Conservation (phyloP, 2,329 filamentous ascomycete genomes). For the Trichoderma semiorbis region DNA sequence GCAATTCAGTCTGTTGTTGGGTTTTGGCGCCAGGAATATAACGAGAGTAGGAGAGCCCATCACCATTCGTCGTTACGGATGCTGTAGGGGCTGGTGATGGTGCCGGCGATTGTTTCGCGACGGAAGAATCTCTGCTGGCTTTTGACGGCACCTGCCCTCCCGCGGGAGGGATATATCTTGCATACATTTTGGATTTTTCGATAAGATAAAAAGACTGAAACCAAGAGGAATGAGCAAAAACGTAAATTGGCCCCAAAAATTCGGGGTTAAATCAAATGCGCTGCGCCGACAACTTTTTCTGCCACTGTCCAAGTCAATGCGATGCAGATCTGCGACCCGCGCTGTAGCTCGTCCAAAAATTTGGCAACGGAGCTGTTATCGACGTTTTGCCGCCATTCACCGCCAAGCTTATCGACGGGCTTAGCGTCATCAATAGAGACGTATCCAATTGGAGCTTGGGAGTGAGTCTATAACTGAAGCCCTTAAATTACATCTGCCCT, state of each 20-base stretch:
- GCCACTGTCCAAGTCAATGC: neutral
- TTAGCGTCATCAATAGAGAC: slow-evolving; percentile 8
- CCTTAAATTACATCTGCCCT: neutral
- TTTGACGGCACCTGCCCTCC: slow-evolving; percentile 24
- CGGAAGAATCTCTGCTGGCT: slow-evolving; percentile 1
- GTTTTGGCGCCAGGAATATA: slow-evolving; percentile 38
- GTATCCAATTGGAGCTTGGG: neutral
- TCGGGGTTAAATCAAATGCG: neutral
- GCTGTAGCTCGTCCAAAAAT: slow-evolving; percentile 30
- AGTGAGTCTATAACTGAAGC: slow-evolving; percentile 5
- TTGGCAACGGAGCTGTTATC: slow-evolving; percentile 35
- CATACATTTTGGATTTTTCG: slow-evolving; percentile 34
- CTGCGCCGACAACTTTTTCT: neutral
- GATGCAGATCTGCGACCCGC: neutral
- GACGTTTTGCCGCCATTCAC: slow-evolving; percentile 36
- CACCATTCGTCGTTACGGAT: slow-evolving; percentile 10
- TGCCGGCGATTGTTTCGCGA: neutral
- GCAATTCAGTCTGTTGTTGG: neutral
- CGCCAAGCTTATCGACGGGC: slow-evolving; percentile 34
- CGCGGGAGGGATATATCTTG: slow-evolving; percentile 41
- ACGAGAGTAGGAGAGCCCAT: slow-evolving; percentile 37
- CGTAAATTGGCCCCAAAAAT: slow-evolving; percentile 20
- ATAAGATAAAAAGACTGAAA: neutral
- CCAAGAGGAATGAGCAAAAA: neutral
- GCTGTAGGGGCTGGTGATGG: slow-evolving; percentile 11